A percentile compares a stretch with the other conserved stretches of the same genome.
phyloP scores from a whole-genome alignment of 2,329 filamentous ascomycete genomes.

The Fusarium bactridioides region DNA sequence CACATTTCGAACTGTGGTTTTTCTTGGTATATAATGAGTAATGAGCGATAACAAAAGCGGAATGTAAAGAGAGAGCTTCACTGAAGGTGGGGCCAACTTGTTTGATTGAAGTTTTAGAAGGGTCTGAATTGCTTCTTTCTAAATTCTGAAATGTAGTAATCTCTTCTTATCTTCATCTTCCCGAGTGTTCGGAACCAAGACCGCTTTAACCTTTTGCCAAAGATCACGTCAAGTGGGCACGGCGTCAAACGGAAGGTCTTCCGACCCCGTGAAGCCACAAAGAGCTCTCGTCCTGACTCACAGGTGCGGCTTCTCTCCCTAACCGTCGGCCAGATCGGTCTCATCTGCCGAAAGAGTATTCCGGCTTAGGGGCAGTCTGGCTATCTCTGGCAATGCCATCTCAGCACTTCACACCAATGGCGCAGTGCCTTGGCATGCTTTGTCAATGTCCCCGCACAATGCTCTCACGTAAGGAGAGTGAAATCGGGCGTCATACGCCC shows the following conservation, averaged over 20 bases:
- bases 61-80: not conserved
- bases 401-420: conserved; percentile 35
- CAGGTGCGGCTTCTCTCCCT: conserved; percentile 10
- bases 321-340: conserved; percentile 27
- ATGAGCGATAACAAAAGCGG: not conserved
- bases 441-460: conserved; percentile 23
- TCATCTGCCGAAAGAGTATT: conserved; percentile 35
- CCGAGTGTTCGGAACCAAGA: conserved; percentile 1
- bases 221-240: conserved; percentile 28
- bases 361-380: conserved; percentile 16
- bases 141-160: not conserved
- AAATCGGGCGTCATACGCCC: conserved; percentile 3
- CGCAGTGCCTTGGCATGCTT: conserved; percentile 32
- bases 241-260: conserved; percentile 23
- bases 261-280: conserved; percentile 19
- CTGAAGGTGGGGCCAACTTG: conserved; percentile 4
- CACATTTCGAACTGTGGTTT: not conserved
- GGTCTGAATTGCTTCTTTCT: conserved; percentile 11
- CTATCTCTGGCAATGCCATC: conserved; percentile 19
- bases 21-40: not conserved
- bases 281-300: conserved; percentile 24
- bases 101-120: conserved; percentile 2
- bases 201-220: conserved; percentile 6
- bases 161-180: conserved; percentile 23
- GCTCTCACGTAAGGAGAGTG: conserved; percentile 19